Percentiles rank a stretch among this genome's conserved stretches.
Evolutionary conservation across 306 rosid genomes (phyloP).

Genomic region (Quercus wislizeni): DNA sequence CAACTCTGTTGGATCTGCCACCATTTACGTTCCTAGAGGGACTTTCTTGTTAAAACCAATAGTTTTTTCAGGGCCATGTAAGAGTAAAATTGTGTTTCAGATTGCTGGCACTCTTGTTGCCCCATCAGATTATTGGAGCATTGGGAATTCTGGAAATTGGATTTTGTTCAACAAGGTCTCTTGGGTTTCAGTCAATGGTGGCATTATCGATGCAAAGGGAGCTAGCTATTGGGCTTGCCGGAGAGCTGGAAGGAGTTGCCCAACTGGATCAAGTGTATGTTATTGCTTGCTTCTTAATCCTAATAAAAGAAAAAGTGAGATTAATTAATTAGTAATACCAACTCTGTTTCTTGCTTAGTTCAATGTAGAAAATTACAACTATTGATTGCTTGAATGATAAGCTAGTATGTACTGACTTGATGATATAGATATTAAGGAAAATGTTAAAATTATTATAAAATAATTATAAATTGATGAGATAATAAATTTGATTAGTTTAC

Average conservation of each 20-base stretch:
- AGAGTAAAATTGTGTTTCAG: constrained; percentile 22
- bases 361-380: no score
- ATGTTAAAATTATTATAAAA: no score
- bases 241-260: constrained; percentile 10
- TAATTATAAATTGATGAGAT: no score
- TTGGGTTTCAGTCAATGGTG: constrained; percentile 13
- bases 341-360: no score
- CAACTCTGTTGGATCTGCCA: background rate
- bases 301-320: no score
- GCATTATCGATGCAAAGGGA: constrained; percentile 11
- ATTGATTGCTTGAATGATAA: no score
- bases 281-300: background rate
- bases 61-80: constrained; percentile 23
- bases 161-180: constrained; percentile 18
- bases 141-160: constrained; percentile 23
- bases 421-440: no score
- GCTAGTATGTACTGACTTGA: no score
- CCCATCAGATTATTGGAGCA: constrained; percentile 28
- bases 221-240: constrained; percentile 14
- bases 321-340: no score
- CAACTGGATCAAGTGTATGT: constrained; percentile 20
- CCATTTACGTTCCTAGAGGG: constrained; percentile 27
- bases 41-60: constrained; percentile 1
- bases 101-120: constrained; percentile 22
- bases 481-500: no score